Conservation (phyloP, 371 early-diverging fungal species). For the Zopfochytrium polystomum region DNA sequence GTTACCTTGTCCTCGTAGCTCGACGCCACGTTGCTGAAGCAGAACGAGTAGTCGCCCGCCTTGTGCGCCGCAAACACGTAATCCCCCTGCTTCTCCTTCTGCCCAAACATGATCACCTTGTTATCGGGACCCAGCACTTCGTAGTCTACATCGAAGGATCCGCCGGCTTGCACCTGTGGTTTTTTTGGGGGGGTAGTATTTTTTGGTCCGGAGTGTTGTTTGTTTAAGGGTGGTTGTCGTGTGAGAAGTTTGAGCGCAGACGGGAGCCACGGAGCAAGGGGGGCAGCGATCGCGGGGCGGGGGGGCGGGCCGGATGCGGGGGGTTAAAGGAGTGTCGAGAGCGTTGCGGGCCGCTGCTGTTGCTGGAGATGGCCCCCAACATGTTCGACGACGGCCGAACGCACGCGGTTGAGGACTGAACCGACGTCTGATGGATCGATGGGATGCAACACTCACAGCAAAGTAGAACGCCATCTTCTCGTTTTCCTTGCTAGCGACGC, state of each 20-base stretch:
- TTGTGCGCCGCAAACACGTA: constrained; percentile 77
- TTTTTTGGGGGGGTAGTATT: not conserved
- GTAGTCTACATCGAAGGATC: constrained; percentile 89
- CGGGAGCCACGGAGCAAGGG: too few species aligned
- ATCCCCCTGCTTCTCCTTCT: constrained; percentile 86
- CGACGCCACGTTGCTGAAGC: constrained; percentile 87
- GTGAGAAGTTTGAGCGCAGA: too few species aligned
- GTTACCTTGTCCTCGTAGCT: constrained; percentile 76
- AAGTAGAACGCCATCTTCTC: constrained; percentile 92
- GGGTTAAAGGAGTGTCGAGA: too few species aligned
- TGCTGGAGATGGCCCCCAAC: too few species aligned
- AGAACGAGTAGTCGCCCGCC: constrained; percentile 86
- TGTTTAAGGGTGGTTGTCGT: not conserved
- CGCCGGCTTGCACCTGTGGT: constrained; percentile 93
- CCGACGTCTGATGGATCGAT: not conserved
- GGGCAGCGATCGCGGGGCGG: too few species aligned
- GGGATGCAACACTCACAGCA: constrained; percentile 88
- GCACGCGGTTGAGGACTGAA: not conserved
- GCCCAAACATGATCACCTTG: constrained; percentile 62
- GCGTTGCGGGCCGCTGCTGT: too few species aligned
- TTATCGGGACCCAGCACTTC: constrained; percentile 67
- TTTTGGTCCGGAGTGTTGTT: not conserved
- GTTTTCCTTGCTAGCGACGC: constrained; percentile 50
- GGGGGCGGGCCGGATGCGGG: too few species aligned
- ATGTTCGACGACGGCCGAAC: too few species aligned